These are phyloP conservation scores for Trichaptum fuscoviolaceum DNA, from an alignment of 768 basidiomycete genomes.

Conservation along the genomic window DNA sequence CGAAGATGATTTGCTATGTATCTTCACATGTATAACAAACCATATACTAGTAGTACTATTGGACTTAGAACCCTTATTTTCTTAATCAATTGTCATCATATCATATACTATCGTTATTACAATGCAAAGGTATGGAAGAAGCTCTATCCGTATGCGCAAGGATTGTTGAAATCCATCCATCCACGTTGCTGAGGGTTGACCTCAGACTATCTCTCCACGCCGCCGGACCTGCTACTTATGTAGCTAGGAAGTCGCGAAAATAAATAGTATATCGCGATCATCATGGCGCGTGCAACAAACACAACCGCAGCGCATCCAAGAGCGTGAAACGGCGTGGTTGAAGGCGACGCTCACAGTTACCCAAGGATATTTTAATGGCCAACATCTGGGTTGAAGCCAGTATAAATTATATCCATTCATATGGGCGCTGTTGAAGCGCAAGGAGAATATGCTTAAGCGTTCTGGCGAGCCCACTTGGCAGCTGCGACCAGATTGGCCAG, in stretches of 20 bases:
- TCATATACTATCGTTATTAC: not conserved
- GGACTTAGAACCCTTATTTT: not conserved
- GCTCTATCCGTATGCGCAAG: not conserved
- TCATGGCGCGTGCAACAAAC: not conserved
- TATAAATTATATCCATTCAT: conserved; percentile 6
- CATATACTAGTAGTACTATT: not conserved
- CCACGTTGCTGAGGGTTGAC: not conserved
- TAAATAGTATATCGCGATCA: not conserved
- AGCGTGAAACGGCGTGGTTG: not conserved
- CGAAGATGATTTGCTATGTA: not conserved
- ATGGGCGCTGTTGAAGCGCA: conserved; percentile 91
- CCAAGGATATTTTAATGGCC: conserved; percentile 1
- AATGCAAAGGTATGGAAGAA: not conserved
- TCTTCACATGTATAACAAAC: not conserved
- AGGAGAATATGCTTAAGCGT: conserved; percentile 52
- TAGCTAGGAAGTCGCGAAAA: not conserved
- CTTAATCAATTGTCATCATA: not conserved
- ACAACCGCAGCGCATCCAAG: conserved; percentile 1
- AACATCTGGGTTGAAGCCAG: not conserved
- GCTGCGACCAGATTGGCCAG: conserved; percentile 83
- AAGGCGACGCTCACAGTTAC: not conserved
- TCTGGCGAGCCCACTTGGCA: conserved; percentile 89
- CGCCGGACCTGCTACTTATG: not conserved
- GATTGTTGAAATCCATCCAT: not conserved
- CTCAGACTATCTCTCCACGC: not conserved